phyloP scores from a whole-genome alignment of 176 grass and related monocot species.

The Areca catechu region DNA sequence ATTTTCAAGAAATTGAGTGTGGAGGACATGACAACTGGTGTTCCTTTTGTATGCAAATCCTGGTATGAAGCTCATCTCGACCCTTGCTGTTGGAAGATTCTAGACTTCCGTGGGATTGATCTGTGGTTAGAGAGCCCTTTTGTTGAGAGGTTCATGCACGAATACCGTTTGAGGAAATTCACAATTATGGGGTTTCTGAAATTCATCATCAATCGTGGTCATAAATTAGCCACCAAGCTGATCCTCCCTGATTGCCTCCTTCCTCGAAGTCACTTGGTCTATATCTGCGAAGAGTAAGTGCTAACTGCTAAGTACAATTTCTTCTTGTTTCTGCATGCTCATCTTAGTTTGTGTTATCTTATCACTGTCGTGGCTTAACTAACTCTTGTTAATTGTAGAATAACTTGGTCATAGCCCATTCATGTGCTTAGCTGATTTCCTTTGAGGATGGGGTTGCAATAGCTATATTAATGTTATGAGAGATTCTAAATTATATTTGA shows the following conservation, averaged over 20 bases:
- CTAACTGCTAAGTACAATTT: no score
- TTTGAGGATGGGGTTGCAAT: no score
- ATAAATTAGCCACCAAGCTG: conserved; percentile 4
- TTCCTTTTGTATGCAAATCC: conserved; percentile 32
- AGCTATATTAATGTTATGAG: no score
- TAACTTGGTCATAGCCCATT: no score
- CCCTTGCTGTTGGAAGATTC: conserved; percentile 27
- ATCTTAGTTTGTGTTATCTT: no score
- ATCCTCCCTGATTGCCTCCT: neutral
- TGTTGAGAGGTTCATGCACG: conserved; percentile 14
- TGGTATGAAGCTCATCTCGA: conserved; percentile 23
- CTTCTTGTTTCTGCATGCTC: no score
- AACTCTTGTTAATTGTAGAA: no score
- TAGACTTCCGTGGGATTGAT: conserved; percentile 17
- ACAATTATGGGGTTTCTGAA: conserved; percentile 11
- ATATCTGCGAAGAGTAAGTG: conserved; percentile 24
- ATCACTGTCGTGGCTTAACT: no score
- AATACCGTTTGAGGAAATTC: conserved; percentile 13
- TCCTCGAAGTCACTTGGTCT: neutral
- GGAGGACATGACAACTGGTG: conserved; percentile 1
- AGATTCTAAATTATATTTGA: no score
- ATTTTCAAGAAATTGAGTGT: conserved; percentile 21
- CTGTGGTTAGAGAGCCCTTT: neutral
- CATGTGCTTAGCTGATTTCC: no score
- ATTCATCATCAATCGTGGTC: conserved; percentile 19